Evolutionary conservation across 306 rosid genomes (phyloP).

Genomic region (Oxytropis ochrocephala): DNA sequence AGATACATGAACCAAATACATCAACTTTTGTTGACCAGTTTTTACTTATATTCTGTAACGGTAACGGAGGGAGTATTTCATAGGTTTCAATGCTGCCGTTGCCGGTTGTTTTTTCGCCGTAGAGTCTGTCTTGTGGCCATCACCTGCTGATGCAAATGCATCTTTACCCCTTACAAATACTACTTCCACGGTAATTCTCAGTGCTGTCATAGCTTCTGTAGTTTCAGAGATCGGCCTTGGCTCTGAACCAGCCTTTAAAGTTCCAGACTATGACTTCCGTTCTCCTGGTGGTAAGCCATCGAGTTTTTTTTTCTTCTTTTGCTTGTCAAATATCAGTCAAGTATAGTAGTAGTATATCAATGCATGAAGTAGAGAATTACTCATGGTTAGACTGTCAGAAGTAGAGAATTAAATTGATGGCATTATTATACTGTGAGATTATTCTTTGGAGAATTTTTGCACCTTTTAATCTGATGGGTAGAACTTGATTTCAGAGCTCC

Average conservation of each 20-base stretch:
- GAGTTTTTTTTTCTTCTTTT: not conserved
- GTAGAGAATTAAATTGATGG: not conserved
- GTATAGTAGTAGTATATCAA: not conserved
- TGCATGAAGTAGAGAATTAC: not conserved
- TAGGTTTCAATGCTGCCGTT: slow-evolving; percentile 95
- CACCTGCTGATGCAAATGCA: slow-evolving; percentile 49
- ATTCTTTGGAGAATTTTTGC: slow-evolving; percentile 6
- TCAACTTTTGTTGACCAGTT: too few species aligned
- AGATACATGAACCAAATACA: too few species aligned
- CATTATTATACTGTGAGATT: slow-evolving; percentile 2
- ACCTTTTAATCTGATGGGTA: slow-evolving; percentile 20
- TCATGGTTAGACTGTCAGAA: not conserved
- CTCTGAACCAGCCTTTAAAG: slow-evolving; percentile 79
- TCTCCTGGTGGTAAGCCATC: slow-evolving; percentile 66
- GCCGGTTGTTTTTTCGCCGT: slow-evolving; percentile 92
- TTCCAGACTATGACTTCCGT: slow-evolving; percentile 81
- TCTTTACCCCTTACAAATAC: slow-evolving; percentile 64
- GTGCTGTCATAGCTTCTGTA: slow-evolving; percentile 86
- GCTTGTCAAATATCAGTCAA: not conserved
- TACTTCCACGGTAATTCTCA: slow-evolving; percentile 88
- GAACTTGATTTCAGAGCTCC: slow-evolving; percentile 76
- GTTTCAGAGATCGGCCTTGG: slow-evolving; percentile 85
- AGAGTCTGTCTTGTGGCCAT: slow-evolving; percentile 88
- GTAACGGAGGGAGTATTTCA: too few species aligned
- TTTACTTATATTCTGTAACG: too few species aligned